Evolutionary conservation across 2,329 filamentous ascomycete genomes (phyloP).

Genomic region (Colletotrichum gloeosporioides): DNA sequence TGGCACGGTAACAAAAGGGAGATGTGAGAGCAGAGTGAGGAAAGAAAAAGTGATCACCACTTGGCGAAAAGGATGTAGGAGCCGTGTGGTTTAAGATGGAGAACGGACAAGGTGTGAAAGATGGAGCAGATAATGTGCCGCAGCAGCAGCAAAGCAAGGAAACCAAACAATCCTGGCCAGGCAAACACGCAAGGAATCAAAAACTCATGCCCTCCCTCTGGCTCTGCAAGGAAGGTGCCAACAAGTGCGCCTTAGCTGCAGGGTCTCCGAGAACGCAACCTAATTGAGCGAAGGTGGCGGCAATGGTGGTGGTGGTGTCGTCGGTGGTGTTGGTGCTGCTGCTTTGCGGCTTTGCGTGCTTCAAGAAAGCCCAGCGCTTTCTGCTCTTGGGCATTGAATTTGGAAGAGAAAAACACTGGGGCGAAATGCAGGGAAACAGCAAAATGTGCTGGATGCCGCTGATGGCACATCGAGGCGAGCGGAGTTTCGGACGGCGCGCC

Average conservation of each 20-base stretch:
- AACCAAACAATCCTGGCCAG: neutral
- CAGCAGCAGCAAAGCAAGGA: neutral
- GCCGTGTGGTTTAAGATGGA: neutral
- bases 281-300: neutral
- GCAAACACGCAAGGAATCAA: neutral
- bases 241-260: neutral
- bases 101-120: neutral
- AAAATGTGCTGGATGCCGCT: neutral
- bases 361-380: neutral
- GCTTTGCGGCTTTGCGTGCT: constrained; percentile 9
- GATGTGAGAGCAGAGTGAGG: neutral
- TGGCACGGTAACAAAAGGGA: neutral
- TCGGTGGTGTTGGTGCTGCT: neutral
- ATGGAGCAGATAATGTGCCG: neutral
- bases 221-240: neutral
- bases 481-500: neutral
- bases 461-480: neutral
- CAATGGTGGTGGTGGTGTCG: neutral
- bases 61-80: neutral
- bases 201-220: neutral
- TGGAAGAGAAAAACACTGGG: neutral
- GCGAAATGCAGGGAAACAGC: neutral
- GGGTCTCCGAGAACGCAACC: neutral
- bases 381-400: neutral
- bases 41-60: neutral